Conservation (phyloP, 192 early-diverging fungal species). For the Cladochytrium replicatum region DNA sequence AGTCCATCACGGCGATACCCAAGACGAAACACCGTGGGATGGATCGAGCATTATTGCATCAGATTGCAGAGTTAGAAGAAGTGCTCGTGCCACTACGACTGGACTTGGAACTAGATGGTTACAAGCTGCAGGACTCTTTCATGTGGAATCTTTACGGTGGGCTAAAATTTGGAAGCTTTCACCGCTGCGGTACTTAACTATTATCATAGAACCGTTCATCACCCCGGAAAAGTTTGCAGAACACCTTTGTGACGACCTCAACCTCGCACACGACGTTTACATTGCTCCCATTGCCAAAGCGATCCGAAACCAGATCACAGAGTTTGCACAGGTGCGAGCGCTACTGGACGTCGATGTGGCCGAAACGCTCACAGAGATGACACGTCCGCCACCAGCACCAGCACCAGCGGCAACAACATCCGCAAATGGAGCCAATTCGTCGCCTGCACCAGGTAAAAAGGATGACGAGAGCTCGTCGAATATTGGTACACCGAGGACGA, state of each 20-base stretch:
- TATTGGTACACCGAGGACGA: too few species aligned
- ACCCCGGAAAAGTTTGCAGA: slow-evolving; percentile 24
- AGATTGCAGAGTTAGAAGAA: slow-evolving; percentile 59
- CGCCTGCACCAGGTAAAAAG: too few species aligned
- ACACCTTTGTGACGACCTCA: slow-evolving; percentile 7
- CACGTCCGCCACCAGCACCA: not conserved
- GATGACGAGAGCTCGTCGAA: too few species aligned
- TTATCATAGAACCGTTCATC: slow-evolving; percentile 9
- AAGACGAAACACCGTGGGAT: too few species aligned
- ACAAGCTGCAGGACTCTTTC: slow-evolving; percentile 38
- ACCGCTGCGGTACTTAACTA: slow-evolving; percentile 19
- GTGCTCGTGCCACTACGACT: slow-evolving; percentile 42
- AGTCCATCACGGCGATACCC: too few species aligned
- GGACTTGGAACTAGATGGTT: slow-evolving; percentile 42
- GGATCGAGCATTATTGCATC: too few species aligned
- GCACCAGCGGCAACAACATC: not conserved
- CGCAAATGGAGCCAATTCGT: too few species aligned
- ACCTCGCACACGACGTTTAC: slow-evolving; percentile 16
- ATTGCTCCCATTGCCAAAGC: slow-evolving; percentile 48
- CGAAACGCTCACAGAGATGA: too few species aligned
- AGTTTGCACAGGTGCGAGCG: slow-evolving; percentile 18
- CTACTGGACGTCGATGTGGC: not conserved
- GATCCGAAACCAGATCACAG: slow-evolving; percentile 46
- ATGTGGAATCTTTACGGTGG: slow-evolving; percentile 55
- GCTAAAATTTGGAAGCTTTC: not conserved